Percentiles rank a stretch among this genome's conserved stretches.
These are phyloP conservation scores for Arxiozyma slooffiae DNA, from an alignment of 1,139 yeast species.

Conservation along the genomic window DNA sequence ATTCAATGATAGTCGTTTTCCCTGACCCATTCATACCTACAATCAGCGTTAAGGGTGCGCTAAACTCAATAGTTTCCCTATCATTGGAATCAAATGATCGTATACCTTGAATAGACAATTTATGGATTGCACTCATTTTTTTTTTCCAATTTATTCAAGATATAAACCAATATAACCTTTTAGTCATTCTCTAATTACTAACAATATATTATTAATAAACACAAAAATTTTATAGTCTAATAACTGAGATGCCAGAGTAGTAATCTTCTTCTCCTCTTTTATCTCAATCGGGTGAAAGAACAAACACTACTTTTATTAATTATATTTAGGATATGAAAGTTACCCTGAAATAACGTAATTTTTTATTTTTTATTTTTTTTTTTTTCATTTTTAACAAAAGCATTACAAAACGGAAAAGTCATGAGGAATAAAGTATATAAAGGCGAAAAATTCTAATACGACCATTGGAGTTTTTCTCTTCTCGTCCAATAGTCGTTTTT, in stretches of 20 bases:
- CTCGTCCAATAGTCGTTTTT: too few species aligned
- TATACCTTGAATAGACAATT: constrained; percentile 81
- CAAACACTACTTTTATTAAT: too few species aligned
- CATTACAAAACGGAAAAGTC: background rate
- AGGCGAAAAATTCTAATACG: background rate
- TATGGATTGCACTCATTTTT: constrained; percentile 58
- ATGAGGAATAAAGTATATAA: background rate
- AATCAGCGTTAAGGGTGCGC: constrained; percentile 80
- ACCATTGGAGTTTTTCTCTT: background rate
- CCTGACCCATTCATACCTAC: constrained; percentile 98
- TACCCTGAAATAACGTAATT: too few species aligned
- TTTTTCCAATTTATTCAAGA: background rate
- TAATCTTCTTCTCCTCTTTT: too few species aligned
- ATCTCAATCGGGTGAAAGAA: too few species aligned
- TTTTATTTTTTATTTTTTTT: too few species aligned
- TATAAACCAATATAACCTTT: background rate
- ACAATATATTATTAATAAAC: background rate
- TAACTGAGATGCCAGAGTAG: too few species aligned
- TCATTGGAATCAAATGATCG: constrained; percentile 80
- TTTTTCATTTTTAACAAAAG: too few species aligned
- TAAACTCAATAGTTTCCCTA: constrained; percentile 81
- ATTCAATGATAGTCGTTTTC: constrained; percentile 94
- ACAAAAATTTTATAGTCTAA: background rate
- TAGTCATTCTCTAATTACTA: background rate
- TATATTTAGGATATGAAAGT: too few species aligned